Evolutionary conservation across 163 green algal genomes (phyloP).

Genomic region (Scenedesmus sp.): DNA sequence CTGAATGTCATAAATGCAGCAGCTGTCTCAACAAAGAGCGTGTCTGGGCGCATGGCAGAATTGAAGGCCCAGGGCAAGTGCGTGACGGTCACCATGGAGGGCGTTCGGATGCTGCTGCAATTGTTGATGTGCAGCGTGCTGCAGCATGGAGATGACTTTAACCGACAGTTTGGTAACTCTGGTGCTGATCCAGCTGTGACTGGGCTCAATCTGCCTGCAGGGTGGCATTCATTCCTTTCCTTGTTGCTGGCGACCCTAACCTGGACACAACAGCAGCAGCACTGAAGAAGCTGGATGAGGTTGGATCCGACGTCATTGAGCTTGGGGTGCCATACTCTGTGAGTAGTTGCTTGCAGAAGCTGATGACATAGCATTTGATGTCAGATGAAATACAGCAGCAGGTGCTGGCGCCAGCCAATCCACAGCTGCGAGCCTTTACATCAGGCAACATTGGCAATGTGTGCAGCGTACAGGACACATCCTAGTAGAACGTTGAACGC

Average conservation of each 20-base stretch:
- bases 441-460: neutral
- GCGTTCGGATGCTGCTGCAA: neutral
- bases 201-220: constrained; percentile 60
- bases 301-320: constrained; percentile 96
- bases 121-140: neutral
- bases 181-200: neutral
- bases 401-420: neutral
- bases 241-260: constrained; percentile 95
- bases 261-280: constrained; percentile 90
- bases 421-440: neutral
- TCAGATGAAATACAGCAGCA: neutral
- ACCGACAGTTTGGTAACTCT: neutral
- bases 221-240: constrained; percentile 97
- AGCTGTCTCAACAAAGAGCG: constrained; percentile 55
- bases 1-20: constrained; percentile 40
- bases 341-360: constrained; percentile 1
- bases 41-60: constrained; percentile 67
- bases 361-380: neutral
- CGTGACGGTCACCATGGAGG: constrained; percentile 34
- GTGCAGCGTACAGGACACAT: neutral
- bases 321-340: constrained; percentile 98
- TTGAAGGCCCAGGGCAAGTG: constrained; percentile 72
- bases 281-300: constrained; percentile 82
- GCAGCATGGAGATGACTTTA: neutral
- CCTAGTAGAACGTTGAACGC: neutral